These are phyloP conservation scores for Wallacemonas sp. DNA, from an alignment of 208 protist species.

Conservation along the genomic window DNA sequence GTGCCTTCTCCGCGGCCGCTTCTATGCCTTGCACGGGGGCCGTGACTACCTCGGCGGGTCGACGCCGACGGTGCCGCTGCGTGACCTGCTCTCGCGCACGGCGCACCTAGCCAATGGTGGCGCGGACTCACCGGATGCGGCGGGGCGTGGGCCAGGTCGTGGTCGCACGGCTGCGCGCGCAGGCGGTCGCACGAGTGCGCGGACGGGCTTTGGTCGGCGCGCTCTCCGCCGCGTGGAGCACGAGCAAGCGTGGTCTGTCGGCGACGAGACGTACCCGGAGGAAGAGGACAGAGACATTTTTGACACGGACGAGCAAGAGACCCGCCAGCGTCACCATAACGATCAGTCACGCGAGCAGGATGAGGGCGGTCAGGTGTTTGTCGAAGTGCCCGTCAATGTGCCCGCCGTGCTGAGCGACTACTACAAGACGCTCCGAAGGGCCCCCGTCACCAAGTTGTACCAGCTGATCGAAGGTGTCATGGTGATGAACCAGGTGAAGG, in stretches of 20 bases:
- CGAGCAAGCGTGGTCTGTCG: slow-evolving; percentile 4
- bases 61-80: slow-evolving; percentile 44
- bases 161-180: neutral
- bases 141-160: neutral
- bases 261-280: neutral
- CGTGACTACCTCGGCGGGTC: slow-evolving; percentile 68
- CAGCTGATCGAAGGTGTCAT: slow-evolving; percentile 61
- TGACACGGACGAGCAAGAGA: neutral
- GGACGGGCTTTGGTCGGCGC: neutral
- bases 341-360: slow-evolving; percentile 20
- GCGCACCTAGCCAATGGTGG: slow-evolving; percentile 19
- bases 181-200: slow-evolving; percentile 2
- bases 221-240: neutral
- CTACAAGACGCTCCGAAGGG: slow-evolving; percentile 36
- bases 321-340: neutral
- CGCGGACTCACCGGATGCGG: neutral
- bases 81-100: slow-evolving; percentile 40
- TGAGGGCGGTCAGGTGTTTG: slow-evolving; percentile 25
- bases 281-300: slow-evolving; percentile 13
- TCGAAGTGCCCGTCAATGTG: slow-evolving; percentile 23
- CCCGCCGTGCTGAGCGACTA: slow-evolving; percentile 37
- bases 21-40: slow-evolving; percentile 49
- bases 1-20: slow-evolving; percentile 47
- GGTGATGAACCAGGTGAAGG: slow-evolving; percentile 72
- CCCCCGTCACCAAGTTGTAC: slow-evolving; percentile 52